Base-by-base conservation (phyloP, 371 early-diverging fungal genomes). In the Mortierella sp. region DNA sequence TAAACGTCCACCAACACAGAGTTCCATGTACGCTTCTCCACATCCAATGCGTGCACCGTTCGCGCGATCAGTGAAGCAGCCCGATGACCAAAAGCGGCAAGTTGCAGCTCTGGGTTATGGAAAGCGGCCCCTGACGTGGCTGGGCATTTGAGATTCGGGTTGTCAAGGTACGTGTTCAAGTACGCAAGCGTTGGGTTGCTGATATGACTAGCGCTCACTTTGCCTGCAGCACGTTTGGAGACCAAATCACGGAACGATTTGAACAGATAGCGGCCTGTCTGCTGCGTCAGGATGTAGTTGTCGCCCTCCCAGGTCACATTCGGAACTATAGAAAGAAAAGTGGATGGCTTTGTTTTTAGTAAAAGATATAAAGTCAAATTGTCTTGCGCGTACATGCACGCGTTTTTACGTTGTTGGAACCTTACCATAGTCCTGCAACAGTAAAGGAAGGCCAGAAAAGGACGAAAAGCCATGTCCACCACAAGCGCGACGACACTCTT, bases 401-500 rank as follows among this genome's bases (percentile, higher is more conserved):
- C 1, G 47, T 26, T 27, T 58, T 10, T n/a, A n/a, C n/a, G n/a
- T n/a, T n/a, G n/a, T n/a, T n/a, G n/a, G n/a, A 12, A 14, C 2
- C 65, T 16, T 49, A 93, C 65, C 82, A 63, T 86, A 83, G 57
- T 91, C 89, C 74, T 85, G 89, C 58, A 89, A 89, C 64, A 92
- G 86, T 46, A 87, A 82, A 18, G 90, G 86, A 19, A 96, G 80
- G 0, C 95, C 94, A n/a, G 90, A 90, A 80, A 90, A 91, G 48
- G 86, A 69, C 27, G 91, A 88, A 71, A 89, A 96, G 3, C 95
- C 96, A 58, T 95, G 94, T 16, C 96, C 96, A 66, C 96, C 96
- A 61, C 93, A 92, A 24, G 92, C 89, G 23, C 92, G 86, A 24
- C 94, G 84, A 64, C 91, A 90, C 16, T 90, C 90, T 60, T 96